Evolutionary conservation across 805 yeast species (phyloP), one percentile per base, ranked within the genome.

Genomic region (Barnettozyma populi): DNA sequence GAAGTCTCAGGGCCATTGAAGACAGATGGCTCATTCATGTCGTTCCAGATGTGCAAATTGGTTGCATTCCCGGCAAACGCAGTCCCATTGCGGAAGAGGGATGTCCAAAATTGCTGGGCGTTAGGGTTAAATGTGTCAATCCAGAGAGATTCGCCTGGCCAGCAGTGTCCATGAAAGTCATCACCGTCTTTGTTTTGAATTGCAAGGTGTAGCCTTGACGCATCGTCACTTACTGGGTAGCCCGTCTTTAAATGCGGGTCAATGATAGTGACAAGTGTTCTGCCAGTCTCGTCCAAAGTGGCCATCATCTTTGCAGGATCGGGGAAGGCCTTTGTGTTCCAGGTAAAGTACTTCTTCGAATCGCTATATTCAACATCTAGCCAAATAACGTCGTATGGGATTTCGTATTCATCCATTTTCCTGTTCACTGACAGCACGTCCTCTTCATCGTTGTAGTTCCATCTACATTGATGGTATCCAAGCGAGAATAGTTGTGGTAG

Each of bases 71-170:
- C 78, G 45, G 73, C 70, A 45, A 76, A 71, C 2, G 65, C 59
- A 4, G 72, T 62, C 9, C 82, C 80, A 48, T 73, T 71, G 21
- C 61, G 62, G 58, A 76, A 80, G 42, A 79, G 73, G 2, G 65
- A 51, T 42, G 68, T 69, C 97, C 97, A 90, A 49, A 75, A 73
- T 5, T 63, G 60, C 46, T 69, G 75, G 1, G 90, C 77, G 1
- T 65, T 58, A 1, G 90, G 88, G 59, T 82, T 79, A 48, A 90
- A 66, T 0, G 96, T 75, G 57, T 94, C 99, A 47, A 94, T 79
- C 98, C 98, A 94, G 7, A 89, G 73, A 0, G 96, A 86, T 55
- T 87, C 89, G 1, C 98, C 99, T 2, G 99, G 97, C 99, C 99
- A 94, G 66, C 98, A 94, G 64, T 89, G 95, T 4, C 97, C 98